Conservation (phyloP, 2,329 filamentous ascomycete genomes). For the Diaporthe citriasiana region DNA sequence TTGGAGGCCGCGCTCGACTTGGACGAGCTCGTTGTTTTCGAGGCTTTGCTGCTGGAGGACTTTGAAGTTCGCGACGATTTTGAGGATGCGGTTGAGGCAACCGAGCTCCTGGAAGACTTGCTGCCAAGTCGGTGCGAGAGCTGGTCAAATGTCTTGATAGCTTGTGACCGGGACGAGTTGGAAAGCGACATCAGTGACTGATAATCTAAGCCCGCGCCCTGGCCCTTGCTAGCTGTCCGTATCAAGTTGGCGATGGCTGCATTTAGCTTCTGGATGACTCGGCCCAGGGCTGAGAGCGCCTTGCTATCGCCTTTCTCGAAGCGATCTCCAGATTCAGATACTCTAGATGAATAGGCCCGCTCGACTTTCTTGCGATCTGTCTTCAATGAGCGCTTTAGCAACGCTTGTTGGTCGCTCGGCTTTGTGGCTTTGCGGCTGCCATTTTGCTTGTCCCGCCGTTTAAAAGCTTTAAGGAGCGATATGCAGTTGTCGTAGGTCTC, state of each 20-base stretch:
- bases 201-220: conserved; percentile 58
- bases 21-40: conserved; percentile 17
- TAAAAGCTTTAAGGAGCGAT: conserved; percentile 56
- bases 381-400: conserved; percentile 55
- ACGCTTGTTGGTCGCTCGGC: conserved; percentile 46
- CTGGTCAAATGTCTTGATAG: conserved; percentile 63
- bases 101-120: conserved; percentile 45
- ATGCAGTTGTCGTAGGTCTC: conserved; percentile 63
- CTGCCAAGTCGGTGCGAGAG: conserved; percentile 56
- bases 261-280: conserved; percentile 59
- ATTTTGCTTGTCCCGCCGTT: conserved; percentile 42
- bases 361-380: conserved; percentile 58
- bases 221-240: conserved; percentile 51
- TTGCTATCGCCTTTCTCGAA: conserved; percentile 65
- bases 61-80: conserved; percentile 16
- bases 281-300: conserved; percentile 55
- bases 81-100: conserved; percentile 32
- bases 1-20: conserved; percentile 13
- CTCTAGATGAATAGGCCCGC: conserved; percentile 57
- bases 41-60: conserved; percentile 20
- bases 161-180: conserved; percentile 61
- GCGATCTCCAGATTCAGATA: conserved; percentile 57
- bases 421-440: conserved; percentile 42
- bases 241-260: conserved; percentile 58
- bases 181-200: conserved; percentile 62